Evolutionary conservation across 192 early-diverging fungal species (phyloP).

Genomic region (Funneliformis geosporum): DNA sequence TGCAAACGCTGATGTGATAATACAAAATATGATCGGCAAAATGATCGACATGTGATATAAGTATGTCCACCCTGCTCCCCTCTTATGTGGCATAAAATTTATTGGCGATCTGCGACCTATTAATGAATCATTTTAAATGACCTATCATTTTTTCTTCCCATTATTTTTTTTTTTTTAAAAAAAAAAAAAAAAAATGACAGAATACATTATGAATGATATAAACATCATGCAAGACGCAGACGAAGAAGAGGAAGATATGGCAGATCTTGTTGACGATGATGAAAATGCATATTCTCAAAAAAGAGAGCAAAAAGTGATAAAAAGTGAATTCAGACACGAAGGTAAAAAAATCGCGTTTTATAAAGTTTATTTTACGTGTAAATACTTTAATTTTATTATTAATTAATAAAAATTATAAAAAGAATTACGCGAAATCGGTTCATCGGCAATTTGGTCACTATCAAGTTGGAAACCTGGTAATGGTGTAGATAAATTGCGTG

Average conservation of each 20-base stretch:
- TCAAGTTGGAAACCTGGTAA: slow-evolving; percentile 66
- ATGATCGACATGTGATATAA: too few relatives aligned
- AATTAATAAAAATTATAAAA: neutral
- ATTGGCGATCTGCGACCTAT: too few relatives aligned
- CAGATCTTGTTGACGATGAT: slow-evolving; percentile 10
- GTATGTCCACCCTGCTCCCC: too few relatives aligned
- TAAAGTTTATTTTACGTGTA: neutral
- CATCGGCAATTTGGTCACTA: slow-evolving; percentile 64
- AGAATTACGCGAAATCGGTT: slow-evolving; percentile 56
- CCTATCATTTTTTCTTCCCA: too few relatives aligned
- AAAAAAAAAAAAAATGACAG: too few relatives aligned
- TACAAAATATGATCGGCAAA: too few relatives aligned
- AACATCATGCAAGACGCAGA: neutral
- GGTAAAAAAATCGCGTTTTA: neutral
- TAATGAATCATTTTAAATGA: too few relatives aligned
- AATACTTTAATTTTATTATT: neutral
- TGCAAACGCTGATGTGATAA: too few relatives aligned
- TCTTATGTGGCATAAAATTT: too few relatives aligned
- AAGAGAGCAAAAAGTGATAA: slow-evolving; percentile 26
- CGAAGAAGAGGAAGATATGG: slow-evolving; percentile 3
- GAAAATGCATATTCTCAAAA: neutral
- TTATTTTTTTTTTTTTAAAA: too few relatives aligned
- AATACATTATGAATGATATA: neutral
- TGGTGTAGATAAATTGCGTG: slow-evolving; percentile 64
- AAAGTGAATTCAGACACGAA: slow-evolving; percentile 24